Percentiles rank a stretch among this genome's conserved stretches.
Evolutionary conservation across 768 basidiomycete genomes (phyloP).

Genomic region (Termitomyces sp.): DNA sequence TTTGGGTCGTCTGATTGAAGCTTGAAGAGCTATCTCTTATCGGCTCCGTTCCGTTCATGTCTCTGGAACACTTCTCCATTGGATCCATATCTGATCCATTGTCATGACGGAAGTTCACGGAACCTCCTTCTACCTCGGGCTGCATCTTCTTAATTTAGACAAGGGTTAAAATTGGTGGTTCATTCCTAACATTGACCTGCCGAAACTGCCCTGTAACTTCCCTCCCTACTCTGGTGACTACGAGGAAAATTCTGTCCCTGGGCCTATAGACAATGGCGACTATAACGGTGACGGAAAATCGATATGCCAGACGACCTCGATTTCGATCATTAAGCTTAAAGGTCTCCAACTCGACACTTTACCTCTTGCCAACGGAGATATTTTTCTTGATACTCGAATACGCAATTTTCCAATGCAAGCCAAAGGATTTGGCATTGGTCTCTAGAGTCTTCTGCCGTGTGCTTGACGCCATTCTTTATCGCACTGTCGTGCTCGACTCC

Average conservation of each 20-base stretch:
- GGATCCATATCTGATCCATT: not conserved
- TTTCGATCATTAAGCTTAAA: conserved; percentile 20
- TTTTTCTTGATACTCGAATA: conserved; percentile 35
- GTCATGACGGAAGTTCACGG: not conserved
- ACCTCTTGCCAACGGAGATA: conserved; percentile 36
- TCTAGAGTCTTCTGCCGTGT: conserved; percentile 30
- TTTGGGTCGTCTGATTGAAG: not conserved
- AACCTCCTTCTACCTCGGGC: not conserved
- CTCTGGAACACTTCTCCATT: not conserved
- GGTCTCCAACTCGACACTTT: conserved; percentile 23
- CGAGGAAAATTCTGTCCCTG: not conserved
- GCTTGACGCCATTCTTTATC: conserved; percentile 36
- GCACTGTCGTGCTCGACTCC: conserved; percentile 35
- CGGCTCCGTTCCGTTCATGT: not conserved
- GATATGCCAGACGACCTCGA: conserved; percentile 6
- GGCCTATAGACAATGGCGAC: conserved; percentile 7
- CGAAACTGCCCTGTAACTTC: not conserved
- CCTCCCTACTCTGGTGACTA: not conserved
- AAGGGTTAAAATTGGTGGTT: not conserved
- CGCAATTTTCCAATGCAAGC: conserved; percentile 28
- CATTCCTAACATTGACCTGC: not conserved
- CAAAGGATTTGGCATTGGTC: conserved; percentile 29
- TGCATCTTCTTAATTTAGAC: not conserved
- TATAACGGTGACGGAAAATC: conserved; percentile 8
- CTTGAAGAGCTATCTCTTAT: not conserved